Evolutionary conservation across 345 rosid species (phyloP), one percentile per base, ranked within the genome.

Genomic region (Melaleuca quinquenervia): DNA sequence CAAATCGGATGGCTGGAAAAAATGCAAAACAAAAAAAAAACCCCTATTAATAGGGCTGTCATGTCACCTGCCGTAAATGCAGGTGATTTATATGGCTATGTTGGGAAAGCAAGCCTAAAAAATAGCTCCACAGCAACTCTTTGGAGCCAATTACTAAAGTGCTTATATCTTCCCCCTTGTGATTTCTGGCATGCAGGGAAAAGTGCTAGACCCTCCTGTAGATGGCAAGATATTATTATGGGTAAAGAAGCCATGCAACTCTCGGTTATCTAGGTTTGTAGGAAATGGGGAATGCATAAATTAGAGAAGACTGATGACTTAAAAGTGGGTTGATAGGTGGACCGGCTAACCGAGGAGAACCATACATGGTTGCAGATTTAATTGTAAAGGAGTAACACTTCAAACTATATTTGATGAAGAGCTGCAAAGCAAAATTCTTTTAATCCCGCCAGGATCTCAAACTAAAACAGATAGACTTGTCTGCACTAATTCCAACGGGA

Each of bases 211-310:
- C 29, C 62, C 62, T 56, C 6, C 26, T 9, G 15, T 27, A 14
- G 29, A 56, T 26, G 62, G 29, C 0, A 0, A 56, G 26, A 24
- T 56, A 56, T 24, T 56, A 56, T 56, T 3, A 24, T 24, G 62
- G 62, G 62, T 24, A 56, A 13, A 56, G 29, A 56, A 56, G 62
- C 29, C 62, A 24, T 56, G 26, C 7, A 58, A n/a, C 36, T 32
- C 70, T 7, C 2, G 0, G 1, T n/a, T n/a, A 11, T 3, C 36
- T 58, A 8, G 70, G 70, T 32, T 0, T 58, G 2, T 58, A n/a
- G 70, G 70, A 15, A 58, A 58, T 58, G 36, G 18, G 52, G 70
- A 58, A 15, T n/a, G 18, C 12, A 58, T n/a, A 58, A 58, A 58
- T 58, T 29, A 12, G 7, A 58, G 70, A n/a, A n/a, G 70, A 58